Conservation (phyloP, 73 alveolate species). For the Breviolum minutum region DNA sequence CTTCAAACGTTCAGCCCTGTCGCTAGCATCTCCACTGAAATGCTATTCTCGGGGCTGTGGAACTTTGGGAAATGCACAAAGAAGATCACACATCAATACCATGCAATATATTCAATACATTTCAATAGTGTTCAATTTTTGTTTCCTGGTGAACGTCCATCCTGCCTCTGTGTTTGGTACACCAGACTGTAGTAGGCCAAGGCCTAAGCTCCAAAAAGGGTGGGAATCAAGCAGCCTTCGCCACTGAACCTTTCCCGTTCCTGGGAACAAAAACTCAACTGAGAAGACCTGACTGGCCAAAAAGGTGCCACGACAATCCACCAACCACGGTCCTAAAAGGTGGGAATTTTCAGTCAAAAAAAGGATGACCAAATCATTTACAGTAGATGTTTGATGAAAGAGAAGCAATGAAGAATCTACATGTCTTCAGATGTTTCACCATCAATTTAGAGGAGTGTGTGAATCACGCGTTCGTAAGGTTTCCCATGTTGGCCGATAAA, state of each 20-base stretch:
- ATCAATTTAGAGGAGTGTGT: too few species aligned
- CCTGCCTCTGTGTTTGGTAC: slow-evolving; percentile 24
- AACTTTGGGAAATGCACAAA: too few species aligned
- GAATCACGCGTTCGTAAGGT: too few species aligned
- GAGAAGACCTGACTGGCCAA: not conserved
- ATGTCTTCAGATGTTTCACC: too few species aligned
- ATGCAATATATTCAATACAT: not conserved
- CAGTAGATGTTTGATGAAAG: too few species aligned
- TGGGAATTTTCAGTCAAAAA: not conserved
- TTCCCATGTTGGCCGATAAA: too few species aligned
- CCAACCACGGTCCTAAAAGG: slow-evolving; percentile 44
- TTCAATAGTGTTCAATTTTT: not conserved
- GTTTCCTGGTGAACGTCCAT: not conserved
- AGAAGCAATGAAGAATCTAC: too few species aligned
- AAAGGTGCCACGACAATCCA: slow-evolving; percentile 45
- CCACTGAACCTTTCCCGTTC: not conserved
- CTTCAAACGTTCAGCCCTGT: slow-evolving; percentile 29
- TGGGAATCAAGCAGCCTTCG: not conserved
- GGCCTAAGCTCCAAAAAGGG: not conserved
- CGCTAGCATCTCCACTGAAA: not conserved
- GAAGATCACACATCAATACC: too few species aligned
- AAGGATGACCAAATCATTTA: too few species aligned
- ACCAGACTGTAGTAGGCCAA: slow-evolving; percentile 49
- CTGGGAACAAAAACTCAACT: not conserved
- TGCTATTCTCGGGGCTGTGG: too few species aligned